These are phyloP conservation scores for Rhizopogon vesiculosus DNA, from an alignment of 768 basidiomycete genomes.

Conservation along the genomic window DNA sequence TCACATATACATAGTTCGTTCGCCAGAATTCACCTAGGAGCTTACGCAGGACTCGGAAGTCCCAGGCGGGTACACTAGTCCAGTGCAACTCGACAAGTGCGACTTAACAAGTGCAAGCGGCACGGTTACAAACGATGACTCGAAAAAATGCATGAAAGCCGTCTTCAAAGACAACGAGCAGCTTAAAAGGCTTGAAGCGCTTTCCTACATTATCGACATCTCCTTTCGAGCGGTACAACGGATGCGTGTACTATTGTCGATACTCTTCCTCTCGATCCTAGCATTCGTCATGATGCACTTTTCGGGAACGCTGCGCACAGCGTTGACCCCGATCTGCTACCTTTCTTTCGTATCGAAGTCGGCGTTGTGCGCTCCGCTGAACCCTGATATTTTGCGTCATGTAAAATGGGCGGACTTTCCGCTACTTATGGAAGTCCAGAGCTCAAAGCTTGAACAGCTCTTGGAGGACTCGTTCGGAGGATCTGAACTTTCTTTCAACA, in stretches of 20 bases:
- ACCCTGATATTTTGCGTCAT: neutral
- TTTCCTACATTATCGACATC: slow-evolving; percentile 44
- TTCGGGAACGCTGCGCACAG: slow-evolving; percentile 37
- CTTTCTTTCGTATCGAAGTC: slow-evolving; percentile 54
- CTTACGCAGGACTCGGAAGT: too few relatives aligned
- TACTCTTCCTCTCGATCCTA: slow-evolving; percentile 49
- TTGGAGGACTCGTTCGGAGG: too few relatives aligned
- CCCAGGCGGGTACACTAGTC: too few relatives aligned
- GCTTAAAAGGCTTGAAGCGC: slow-evolving; percentile 10
- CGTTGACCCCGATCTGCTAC: slow-evolving; percentile 51
- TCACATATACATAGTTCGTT: too few relatives aligned
- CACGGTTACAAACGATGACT: neutral
- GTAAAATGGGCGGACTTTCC: slow-evolving; percentile 59
- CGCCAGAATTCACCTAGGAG: too few relatives aligned
- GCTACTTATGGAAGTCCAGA: slow-evolving; percentile 53
- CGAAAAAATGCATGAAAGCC: neutral
- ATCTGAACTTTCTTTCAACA: too few relatives aligned
- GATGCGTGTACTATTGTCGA: slow-evolving; percentile 50
- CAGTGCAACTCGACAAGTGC: too few relatives aligned
- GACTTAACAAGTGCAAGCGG: neutral
- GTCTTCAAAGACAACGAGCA: slow-evolving; percentile 15
- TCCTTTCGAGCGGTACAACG: slow-evolving; percentile 39
- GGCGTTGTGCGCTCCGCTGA: slow-evolving; percentile 33
- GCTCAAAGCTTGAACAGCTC: slow-evolving; percentile 50
- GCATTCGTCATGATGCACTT: slow-evolving; percentile 37